Evolutionary conservation across 306 rosid genomes (phyloP).

Genomic region (Aeschynomene evenia): DNA sequence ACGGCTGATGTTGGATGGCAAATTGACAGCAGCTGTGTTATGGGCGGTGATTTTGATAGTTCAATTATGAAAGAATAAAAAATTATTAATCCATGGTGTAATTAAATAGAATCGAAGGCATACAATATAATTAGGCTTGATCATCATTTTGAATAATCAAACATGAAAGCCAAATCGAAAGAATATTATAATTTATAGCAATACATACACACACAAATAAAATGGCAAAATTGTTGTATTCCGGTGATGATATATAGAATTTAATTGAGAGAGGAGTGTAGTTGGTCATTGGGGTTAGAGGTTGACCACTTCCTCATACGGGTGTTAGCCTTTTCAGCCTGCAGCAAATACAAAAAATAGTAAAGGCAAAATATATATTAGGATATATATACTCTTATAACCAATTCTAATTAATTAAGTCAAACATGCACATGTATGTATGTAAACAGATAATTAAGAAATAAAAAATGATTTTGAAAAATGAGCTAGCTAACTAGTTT

Average conservation of each 20-base stretch:
- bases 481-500: neutral
- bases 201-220: neutral
- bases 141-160: neutral
- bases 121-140: too few relatives aligned
- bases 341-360: slow-evolving; percentile 33
- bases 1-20: neutral
- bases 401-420: too few relatives aligned
- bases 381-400: too few relatives aligned
- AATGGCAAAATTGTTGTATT: neutral
- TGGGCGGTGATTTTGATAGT: neutral
- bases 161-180: neutral
- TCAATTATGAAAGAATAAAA: neutral
- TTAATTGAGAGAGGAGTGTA: neutral
- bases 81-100: neutral
- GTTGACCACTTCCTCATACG: slow-evolving; percentile 46
- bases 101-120: neutral
- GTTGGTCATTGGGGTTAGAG: neutral
- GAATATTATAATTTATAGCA: neutral
- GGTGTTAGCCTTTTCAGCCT: slow-evolving; percentile 49
- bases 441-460: too few relatives aligned
- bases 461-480: neutral
- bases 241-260: too few relatives aligned
- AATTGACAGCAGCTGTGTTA: neutral
- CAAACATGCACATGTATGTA: neutral
- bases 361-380: neutral